A percentile compares a stretch with the other conserved stretches of the same genome.
Conservation (phyloP, 306 rosid species). For the Coriaria nepalensis region DNA sequence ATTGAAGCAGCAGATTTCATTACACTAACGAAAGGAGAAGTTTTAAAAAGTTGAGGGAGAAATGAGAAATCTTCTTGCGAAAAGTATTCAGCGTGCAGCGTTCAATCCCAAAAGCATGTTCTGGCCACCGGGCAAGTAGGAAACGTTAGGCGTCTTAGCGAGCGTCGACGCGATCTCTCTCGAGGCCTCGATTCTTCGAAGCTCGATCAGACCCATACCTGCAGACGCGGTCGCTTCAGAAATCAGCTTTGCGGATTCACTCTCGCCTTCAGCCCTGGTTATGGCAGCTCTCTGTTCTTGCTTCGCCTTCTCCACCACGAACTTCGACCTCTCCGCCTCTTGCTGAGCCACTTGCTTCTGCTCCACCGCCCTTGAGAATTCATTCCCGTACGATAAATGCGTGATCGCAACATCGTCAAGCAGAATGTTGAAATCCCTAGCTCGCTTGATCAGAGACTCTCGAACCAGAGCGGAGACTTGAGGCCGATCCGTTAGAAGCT, state of each 20-base stretch:
- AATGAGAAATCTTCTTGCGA: no score
- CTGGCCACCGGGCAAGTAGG: slow-evolving; percentile 53
- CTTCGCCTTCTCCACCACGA: slow-evolving; percentile 83
- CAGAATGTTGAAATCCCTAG: slow-evolving; percentile 69
- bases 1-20: no score
- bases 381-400: slow-evolving; percentile 58
- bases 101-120: slow-evolving; percentile 58
- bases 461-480: slow-evolving; percentile 78
- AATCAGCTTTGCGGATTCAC: slow-evolving; percentile 77
- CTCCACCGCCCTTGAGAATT: slow-evolving; percentile 80
- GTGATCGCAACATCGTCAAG: slow-evolving; percentile 90
- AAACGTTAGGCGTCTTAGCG: slow-evolving; percentile 71
- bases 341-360: slow-evolving; percentile 97
- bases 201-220: slow-evolving; percentile 68
- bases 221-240: slow-evolving; percentile 63
- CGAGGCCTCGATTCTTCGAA: slow-evolving; percentile 81
- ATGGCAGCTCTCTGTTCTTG: slow-evolving; percentile 87
- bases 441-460: slow-evolving; percentile 52
- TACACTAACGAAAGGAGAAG: no score
- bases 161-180: slow-evolving; percentile 69
- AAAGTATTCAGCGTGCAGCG: slow-evolving; percentile 36
- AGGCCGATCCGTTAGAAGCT: slow-evolving; percentile 81
- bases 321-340: slow-evolving; percentile 91
- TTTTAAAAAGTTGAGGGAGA: no score
- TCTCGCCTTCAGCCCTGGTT: slow-evolving; percentile 81